These are phyloP conservation scores for Lipomyces mesembrius DNA, from an alignment of 805 yeast genomes.

Conservation along the genomic window DNA sequence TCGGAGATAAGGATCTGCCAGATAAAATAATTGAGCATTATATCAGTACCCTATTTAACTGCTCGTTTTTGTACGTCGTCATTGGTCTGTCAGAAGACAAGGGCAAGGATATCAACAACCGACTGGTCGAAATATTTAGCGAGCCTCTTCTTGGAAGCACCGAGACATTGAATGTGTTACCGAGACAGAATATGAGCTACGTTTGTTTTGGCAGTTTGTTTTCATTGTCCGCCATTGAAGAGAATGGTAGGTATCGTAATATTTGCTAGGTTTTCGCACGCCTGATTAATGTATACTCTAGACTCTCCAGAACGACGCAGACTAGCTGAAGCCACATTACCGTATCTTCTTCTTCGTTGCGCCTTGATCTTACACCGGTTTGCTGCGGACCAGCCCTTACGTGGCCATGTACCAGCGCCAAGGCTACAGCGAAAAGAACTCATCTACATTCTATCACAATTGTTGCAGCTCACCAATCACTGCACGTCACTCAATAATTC, in stretches of 20 bases:
- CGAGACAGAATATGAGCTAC: conserved; percentile 57
- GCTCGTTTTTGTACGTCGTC: conserved; percentile 65
- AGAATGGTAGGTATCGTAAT: conserved; percentile 33
- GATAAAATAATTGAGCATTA: conserved; percentile 50
- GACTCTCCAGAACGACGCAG: conserved; percentile 24
- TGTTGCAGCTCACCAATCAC: conserved; percentile 24
- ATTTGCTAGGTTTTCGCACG: neutral
- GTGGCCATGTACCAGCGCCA: conserved; percentile 68
- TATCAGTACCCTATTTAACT: conserved; percentile 57
- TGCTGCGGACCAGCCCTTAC: conserved; percentile 63
- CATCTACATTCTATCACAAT: conserved; percentile 37
- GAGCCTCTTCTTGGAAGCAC: conserved; percentile 68
- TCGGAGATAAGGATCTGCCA: conserved; percentile 44
- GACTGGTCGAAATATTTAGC: conserved; percentile 52
- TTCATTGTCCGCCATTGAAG: conserved; percentile 45
- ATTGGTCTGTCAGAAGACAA: conserved; percentile 44
- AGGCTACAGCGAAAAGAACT: conserved; percentile 69
- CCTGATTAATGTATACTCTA: neutral
- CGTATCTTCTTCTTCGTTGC: conserved; percentile 60
- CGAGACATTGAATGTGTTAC: conserved; percentile 51
- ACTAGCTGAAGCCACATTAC: conserved; percentile 46
- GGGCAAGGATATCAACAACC: conserved; percentile 45
- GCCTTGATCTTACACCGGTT: conserved; percentile 67
- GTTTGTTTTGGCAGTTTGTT: conserved; percentile 62
- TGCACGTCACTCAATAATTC: conserved; percentile 9